phyloP scores from a whole-genome alignment of 148 eudicot species.

The Spergularia bocconei region DNA sequence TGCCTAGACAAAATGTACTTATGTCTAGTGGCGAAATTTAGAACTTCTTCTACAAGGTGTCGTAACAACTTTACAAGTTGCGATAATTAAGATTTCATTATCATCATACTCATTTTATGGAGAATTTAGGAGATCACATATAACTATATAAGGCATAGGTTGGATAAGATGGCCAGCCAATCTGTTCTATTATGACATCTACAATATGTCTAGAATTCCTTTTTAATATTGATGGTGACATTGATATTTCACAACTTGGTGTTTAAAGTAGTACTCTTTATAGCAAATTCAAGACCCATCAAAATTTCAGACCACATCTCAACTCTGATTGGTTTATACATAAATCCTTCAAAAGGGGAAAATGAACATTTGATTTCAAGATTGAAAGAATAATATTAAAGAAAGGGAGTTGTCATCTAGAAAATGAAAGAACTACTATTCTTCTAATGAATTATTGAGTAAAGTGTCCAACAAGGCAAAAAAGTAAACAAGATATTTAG shows the following conservation, averaged over 20 bases:
- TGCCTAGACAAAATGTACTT: not conserved
- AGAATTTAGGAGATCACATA: not conserved
- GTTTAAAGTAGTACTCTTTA: not conserved
- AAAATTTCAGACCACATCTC: not conserved
- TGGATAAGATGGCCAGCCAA: conserved; percentile 11
- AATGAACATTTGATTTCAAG: conserved; percentile 3
- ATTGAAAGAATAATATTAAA: not conserved
- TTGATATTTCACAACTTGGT: conserved; percentile 15
- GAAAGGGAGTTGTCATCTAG: not conserved
- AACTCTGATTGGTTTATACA: not conserved
- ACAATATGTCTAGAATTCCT: not conserved
- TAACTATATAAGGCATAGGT: not conserved
- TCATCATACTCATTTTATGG: not conserved
- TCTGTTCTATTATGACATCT: not conserved
- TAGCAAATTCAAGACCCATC: conserved; percentile 3
- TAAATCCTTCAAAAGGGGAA: not conserved
- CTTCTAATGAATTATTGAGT: not conserved
- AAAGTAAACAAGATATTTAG: not conserved
- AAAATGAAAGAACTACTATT: not conserved
- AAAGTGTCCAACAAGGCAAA: not conserved
- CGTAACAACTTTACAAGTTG: not conserved
- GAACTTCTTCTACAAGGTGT: too few relatives aligned
- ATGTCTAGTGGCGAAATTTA: not conserved
- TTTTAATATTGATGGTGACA: conserved; percentile 22
- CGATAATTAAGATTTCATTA: not conserved